Evolutionary conservation across 306 rosid genomes (phyloP).

Genomic region (Fragaria nilgerrensis): DNA sequence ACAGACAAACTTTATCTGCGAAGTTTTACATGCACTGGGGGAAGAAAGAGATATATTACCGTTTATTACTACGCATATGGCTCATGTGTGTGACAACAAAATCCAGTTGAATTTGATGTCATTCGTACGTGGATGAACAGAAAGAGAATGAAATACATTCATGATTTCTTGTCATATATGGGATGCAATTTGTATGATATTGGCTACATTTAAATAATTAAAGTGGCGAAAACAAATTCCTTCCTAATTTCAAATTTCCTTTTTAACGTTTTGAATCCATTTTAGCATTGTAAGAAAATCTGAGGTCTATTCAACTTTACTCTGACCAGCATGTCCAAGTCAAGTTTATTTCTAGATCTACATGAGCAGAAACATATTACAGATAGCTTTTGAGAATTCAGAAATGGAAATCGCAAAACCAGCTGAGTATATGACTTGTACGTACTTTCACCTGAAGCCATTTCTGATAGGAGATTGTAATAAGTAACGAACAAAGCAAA

Average conservation of each 20-base stretch:
- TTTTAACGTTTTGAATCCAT: neutral
- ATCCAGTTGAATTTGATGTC: neutral
- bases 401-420: neutral
- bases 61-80: neutral
- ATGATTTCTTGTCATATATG: neutral
- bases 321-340: too few species aligned
- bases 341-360: too few species aligned
- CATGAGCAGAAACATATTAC: neutral
- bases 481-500: too few species aligned
- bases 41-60: neutral
- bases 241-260: too few species aligned
- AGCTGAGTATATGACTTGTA: neutral
- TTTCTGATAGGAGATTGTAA: too few species aligned
- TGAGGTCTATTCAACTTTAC: too few species aligned
- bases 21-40: neutral
- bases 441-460: neutral
- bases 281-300: neutral
- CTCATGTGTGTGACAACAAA: neutral
- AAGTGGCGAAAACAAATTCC: too few species aligned
- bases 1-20: neutral
- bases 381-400: neutral
- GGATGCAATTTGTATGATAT: neutral
- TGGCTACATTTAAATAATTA: too few species aligned
- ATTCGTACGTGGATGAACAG: neutral
- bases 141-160: neutral